These are phyloP conservation scores for Naganishia liquefaciens DNA, from an alignment of 1,284 basidiomycete genomes.

Conservation along the genomic window DNA sequence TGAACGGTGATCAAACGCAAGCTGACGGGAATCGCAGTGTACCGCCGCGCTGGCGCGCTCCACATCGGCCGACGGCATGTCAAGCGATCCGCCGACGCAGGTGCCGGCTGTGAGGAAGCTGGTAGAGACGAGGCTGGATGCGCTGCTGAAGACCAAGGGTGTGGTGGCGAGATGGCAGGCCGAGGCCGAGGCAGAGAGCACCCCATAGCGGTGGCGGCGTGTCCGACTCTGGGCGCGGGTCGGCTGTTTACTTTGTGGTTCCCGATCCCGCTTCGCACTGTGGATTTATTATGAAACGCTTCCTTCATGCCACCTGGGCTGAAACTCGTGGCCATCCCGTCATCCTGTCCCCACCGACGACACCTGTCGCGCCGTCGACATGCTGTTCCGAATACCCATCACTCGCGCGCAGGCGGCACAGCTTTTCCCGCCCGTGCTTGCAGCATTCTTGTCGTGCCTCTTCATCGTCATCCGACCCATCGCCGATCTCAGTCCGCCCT, in stretches of 20 bases:
- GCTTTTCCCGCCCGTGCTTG: conserved; percentile 40
- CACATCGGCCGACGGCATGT: not conserved
- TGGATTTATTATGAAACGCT: not conserved
- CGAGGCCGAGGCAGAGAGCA: too few species aligned
- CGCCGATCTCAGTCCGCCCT: conserved; percentile 44
- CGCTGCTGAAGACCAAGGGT: not conserved
- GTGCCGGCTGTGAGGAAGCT: not conserved
- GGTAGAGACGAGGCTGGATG: conserved; percentile 12
- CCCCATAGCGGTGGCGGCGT: not conserved
- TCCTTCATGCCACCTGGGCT: not conserved
- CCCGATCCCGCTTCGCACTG: not conserved
- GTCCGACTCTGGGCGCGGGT: not conserved
- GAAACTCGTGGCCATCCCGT: not conserved
- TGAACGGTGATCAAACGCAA: not conserved
- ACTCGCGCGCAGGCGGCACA: not conserved
- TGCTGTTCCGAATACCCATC: conserved; percentile 8
- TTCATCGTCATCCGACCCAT: conserved; percentile 44
- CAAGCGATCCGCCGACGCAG: not conserved
- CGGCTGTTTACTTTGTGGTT: conserved; percentile 28
- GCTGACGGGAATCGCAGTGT: conserved; percentile 3
- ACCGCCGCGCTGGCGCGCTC: conserved; percentile 2
- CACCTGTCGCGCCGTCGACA: not conserved
- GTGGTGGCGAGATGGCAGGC: conserved; percentile 1
- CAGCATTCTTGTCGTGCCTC: conserved; percentile 46
- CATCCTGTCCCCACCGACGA: not conserved